Percentiles rank a stretch among this genome's conserved stretches.
phyloP scores from a whole-genome alignment of 345 rosid genomes.

The Eucalyptus sideroxylon region DNA sequence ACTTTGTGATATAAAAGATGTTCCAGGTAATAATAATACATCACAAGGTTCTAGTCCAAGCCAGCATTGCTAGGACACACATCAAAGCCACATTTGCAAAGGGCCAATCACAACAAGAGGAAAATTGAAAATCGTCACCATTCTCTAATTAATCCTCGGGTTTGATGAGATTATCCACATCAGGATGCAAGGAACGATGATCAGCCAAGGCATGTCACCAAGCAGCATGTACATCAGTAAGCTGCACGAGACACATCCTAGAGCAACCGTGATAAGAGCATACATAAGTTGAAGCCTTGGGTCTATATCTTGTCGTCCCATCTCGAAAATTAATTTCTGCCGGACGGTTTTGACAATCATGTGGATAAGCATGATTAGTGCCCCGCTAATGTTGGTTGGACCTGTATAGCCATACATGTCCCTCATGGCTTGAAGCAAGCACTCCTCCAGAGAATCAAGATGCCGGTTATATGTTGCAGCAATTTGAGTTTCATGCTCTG shows the following conservation, averaged over 20 bases:
- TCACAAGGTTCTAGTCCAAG: accelerated
- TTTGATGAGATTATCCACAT: accelerated
- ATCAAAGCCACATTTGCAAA: neutral
- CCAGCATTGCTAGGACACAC: accelerated
- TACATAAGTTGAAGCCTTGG: neutral
- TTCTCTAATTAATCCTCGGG: neutral
- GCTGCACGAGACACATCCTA: neutral
- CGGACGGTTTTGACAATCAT: neutral
- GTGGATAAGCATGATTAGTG: neutral
- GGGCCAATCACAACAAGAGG: accelerated
- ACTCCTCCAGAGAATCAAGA: neutral
- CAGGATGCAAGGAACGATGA: accelerated
- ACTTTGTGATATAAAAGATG: neutral
- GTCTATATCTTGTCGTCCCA: neutral
- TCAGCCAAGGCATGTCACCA: neutral
- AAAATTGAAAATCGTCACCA: accelerated
- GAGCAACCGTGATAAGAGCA: accelerated
- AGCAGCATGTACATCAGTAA: neutral
- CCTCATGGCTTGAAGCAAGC: neutral
- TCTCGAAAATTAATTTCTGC: neutral
- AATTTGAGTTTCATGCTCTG: neutral
- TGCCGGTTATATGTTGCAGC: neutral
- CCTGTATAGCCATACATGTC: neutral
- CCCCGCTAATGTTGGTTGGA: neutral
- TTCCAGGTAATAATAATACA: neutral